Evolutionary conservation across 148 eudicot genomes (phyloP).

Genomic region (Nepenthes mirabilis): DNA sequence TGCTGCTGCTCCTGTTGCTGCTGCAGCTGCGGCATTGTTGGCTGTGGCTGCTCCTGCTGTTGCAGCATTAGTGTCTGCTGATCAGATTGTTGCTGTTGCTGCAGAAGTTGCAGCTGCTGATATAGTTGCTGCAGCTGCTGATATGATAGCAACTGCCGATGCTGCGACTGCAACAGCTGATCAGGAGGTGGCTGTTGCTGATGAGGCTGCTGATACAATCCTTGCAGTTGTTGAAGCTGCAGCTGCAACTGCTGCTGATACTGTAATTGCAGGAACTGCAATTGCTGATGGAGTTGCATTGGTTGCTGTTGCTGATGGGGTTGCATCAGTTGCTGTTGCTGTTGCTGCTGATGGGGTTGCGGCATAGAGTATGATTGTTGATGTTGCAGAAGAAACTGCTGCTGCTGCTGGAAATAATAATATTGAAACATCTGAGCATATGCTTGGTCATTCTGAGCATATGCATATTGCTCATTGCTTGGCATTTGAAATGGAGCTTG

Average conservation of each 20-base stretch:
- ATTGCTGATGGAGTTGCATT: conserved; percentile 11
- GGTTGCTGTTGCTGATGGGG: conserved; percentile 4
- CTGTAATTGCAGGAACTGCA: conserved; percentile 7
- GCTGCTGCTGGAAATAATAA: conserved; percentile 45
- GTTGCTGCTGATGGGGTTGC: conserved; percentile 20
- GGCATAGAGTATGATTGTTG: conserved; percentile 22
- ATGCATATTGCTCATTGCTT: conserved; percentile 28
- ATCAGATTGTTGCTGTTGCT: conserved; percentile 16
- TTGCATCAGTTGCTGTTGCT: conserved; percentile 13
- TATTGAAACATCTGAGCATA: conserved; percentile 50
- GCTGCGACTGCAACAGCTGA: conserved; percentile 12
- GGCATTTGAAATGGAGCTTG: conserved; percentile 27
- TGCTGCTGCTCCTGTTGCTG: conserved; percentile 9
- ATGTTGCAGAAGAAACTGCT: conserved; percentile 33
- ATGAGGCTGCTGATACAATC: conserved; percentile 8
- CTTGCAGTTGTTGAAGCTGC: conserved; percentile 13
- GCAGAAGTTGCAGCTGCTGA: conserved; percentile 11
- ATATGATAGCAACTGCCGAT: conserved; percentile 15
- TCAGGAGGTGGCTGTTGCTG: conserved; percentile 1
- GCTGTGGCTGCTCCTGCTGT: conserved; percentile 13
- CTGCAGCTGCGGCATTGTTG: conserved; percentile 10
- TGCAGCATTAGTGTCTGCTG: conserved; percentile 12
- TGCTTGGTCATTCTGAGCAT: conserved; percentile 29
- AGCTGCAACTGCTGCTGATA: conserved; percentile 8
- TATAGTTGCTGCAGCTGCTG: conserved; percentile 10